Conservation (phyloP, 129 eudicot species). For the Calendula officinalis region DNA sequence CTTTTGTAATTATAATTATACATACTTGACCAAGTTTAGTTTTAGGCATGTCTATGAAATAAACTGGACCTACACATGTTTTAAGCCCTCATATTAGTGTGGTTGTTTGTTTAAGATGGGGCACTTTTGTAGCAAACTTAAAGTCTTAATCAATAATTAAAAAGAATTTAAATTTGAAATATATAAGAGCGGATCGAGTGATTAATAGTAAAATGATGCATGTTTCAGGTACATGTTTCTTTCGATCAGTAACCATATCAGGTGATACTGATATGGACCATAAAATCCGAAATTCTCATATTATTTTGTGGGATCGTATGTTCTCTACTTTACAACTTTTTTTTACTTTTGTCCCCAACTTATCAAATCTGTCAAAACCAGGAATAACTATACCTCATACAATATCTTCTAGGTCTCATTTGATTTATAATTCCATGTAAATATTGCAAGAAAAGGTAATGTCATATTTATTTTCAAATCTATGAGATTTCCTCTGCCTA, state of each 20-base stretch:
- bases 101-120: constrained; percentile 17
- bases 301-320: constrained; percentile 19
- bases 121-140: not conserved
- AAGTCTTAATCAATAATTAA: not conserved
- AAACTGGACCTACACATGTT: too few species aligned
- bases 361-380: constrained; percentile 11
- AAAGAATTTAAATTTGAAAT: not conserved
- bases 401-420: not conserved
- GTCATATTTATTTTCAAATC: too few species aligned
- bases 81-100: not conserved
- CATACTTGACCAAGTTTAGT: too few species aligned
- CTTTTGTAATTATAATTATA: too few species aligned
- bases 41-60: too few species aligned
- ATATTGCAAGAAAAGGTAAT: too few species aligned
- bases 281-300: constrained; percentile 24
- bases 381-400: not conserved
- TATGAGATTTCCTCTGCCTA: too few species aligned
- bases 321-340: not conserved
- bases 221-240: constrained; percentile 24
- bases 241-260: constrained; percentile 25
- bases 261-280: constrained; percentile 20
- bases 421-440: not conserved
- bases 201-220: too few species aligned
- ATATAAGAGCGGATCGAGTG: not conserved
- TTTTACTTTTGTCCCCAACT: constrained; percentile 8